phyloP scores from a whole-genome alignment of 176 grass and related monocot genomes.

The Carex pumila region DNA sequence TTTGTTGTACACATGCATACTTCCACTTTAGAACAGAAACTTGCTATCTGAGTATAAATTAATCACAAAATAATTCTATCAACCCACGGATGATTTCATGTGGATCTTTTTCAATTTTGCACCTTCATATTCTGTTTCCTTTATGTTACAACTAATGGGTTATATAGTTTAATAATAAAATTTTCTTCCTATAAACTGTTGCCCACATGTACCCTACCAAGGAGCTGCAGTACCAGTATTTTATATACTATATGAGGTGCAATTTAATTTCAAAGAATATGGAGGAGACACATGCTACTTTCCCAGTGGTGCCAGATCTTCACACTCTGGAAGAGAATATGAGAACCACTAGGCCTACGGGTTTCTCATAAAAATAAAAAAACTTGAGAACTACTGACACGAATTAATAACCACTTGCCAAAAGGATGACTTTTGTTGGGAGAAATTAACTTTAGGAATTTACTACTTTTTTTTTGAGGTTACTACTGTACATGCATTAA shows the following conservation, averaged over 20 bases:
- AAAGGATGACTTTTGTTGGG: neutral
- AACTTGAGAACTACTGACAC: neutral
- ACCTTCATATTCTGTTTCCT: neutral
- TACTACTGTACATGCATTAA: constrained; percentile 1
- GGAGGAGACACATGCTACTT: neutral
- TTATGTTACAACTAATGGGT: neutral
- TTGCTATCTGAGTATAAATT: neutral
- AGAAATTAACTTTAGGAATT: neutral
- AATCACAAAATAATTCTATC: neutral
- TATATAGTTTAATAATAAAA: neutral
- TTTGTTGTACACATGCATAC: neutral
- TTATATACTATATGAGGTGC: neutral
- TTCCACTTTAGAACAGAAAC: neutral
- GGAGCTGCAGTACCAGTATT: neutral
- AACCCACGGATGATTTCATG: neutral
- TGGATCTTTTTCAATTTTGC: neutral
- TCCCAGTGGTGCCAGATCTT: neutral
- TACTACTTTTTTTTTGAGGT: too few relatives aligned
- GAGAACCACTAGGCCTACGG: neutral
- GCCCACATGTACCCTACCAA: neutral
- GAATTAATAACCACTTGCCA: neutral
- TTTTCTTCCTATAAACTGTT: neutral
- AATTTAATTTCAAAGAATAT: constrained; percentile 1
- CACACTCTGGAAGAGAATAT: neutral
- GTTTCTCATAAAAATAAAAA: too few relatives aligned